A percentile compares a stretch with the other conserved stretches of the same genome.
Conservation (phyloP, 1,284 basidiomycete species). For the Cutaneotrichosporon curvatum region DNA sequence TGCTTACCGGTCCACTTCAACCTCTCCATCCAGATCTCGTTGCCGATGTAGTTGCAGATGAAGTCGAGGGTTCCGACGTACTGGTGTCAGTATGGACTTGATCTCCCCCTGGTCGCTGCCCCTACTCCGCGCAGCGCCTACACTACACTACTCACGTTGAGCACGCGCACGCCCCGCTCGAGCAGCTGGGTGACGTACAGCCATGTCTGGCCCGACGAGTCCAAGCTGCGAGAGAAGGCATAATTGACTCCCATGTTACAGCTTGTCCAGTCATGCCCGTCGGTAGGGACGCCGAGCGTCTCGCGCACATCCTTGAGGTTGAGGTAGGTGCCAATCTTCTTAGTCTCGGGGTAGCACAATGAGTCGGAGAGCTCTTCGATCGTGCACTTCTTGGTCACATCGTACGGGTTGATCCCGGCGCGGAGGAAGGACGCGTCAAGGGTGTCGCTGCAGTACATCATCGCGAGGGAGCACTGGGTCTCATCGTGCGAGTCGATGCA, state of each 20-base stretch:
- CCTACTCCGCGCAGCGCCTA: too few relatives aligned
- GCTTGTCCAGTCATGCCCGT: constrained; percentile 51
- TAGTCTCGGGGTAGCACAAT: constrained; percentile 47
- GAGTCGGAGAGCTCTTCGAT: constrained; percentile 39
- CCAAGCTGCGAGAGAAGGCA: constrained; percentile 30
- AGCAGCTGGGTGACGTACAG: constrained; percentile 63
- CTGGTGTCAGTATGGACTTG: constrained; percentile 7
- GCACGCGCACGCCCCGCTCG: constrained; percentile 62
- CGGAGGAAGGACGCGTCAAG: constrained; percentile 39
- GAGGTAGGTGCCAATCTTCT: constrained; percentile 52
- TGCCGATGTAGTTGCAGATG: constrained; percentile 63
- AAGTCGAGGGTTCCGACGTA: constrained; percentile 55
- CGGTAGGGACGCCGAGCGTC: constrained; percentile 57
- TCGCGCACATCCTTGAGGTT: constrained; percentile 52
- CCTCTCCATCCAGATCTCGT: constrained; percentile 57
- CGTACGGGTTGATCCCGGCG: constrained; percentile 51
- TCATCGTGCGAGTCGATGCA: constrained; percentile 49
- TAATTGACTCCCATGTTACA: constrained; percentile 49
- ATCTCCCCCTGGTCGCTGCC: too few relatives aligned
- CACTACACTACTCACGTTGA: constrained; percentile 53
- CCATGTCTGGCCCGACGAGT: constrained; percentile 41
- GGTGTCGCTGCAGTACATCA: constrained; percentile 53
- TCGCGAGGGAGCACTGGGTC: constrained; percentile 56
- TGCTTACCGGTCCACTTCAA: constrained; percentile 60
- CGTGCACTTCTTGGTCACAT: constrained; percentile 58